Conservation (phyloP, 1,284 basidiomycete genomes). For the Butyriboletus appendiculatus region DNA sequence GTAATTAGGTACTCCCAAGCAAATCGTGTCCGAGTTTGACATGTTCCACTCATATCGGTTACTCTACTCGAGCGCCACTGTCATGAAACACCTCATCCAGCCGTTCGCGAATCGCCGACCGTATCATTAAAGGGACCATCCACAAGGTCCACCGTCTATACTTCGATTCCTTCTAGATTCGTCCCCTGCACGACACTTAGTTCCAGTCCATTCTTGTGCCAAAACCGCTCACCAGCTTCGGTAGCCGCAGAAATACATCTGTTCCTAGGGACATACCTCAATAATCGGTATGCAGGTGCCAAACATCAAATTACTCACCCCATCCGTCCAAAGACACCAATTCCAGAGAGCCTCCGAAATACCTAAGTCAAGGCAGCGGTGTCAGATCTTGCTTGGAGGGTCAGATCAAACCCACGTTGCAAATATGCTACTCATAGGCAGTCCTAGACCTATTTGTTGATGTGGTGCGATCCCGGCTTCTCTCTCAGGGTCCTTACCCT, state of each 20-base stretch:
- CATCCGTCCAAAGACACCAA: conserved; percentile 84
- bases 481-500: conserved; percentile 42
- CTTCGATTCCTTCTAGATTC: conserved; percentile 79
- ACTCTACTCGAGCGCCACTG: background rate
- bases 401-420: conserved; percentile 55
- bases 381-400: conserved; percentile 4
- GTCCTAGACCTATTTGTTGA: conserved; percentile 72
- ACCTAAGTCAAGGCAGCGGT: conserved; percentile 41
- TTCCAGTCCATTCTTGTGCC: background rate
- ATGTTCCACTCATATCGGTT: background rate
- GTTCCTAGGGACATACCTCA: conserved; percentile 51
- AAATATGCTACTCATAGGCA: conserved; percentile 86
- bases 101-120: conserved; percentile 14
- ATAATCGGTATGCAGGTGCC: background rate
- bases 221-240: conserved; percentile 65
- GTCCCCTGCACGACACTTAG: conserved; percentile 57
- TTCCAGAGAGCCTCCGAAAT: conserved; percentile 81
- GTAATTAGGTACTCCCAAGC: background rate
- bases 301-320: conserved; percentile 48
- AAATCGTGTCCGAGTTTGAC: background rate
- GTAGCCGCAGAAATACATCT: conserved; percentile 79
- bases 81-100: background rate
- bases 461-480: conserved; percentile 53
- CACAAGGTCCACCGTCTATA: conserved; percentile 40
- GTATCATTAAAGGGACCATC: background rate